Conservation (phyloP, 306 rosid species). For the Leucaena leucocephala region DNA sequence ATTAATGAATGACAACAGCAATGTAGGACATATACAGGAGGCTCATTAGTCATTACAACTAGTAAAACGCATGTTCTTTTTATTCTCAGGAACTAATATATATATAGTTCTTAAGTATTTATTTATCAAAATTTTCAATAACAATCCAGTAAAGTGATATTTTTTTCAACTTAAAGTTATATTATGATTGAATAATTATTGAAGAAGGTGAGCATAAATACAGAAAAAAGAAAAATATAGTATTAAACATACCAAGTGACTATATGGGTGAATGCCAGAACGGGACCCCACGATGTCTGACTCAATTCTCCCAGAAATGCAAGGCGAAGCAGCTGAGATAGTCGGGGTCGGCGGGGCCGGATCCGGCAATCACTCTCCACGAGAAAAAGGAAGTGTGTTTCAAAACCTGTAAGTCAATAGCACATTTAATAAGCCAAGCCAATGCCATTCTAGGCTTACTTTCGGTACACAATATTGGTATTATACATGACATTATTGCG, state of each 20-base stretch:
- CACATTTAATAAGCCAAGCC: not conserved
- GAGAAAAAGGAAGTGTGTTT: not conserved
- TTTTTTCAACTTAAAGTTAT: not conserved
- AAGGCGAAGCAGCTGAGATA: not conserved
- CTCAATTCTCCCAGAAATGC: not conserved
- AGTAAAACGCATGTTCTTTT: not conserved
- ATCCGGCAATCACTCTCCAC: not conserved
- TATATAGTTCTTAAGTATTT: not conserved
- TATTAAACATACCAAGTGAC: not conserved
- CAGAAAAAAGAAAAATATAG: not conserved
- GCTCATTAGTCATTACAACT: not conserved
- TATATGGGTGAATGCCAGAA: not conserved
- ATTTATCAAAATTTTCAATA: not conserved
- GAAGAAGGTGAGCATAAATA: not conserved
- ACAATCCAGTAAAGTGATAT: not conserved
- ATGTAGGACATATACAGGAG: not conserved
- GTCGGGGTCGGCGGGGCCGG: not conserved
- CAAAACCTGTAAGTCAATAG: not conserved
- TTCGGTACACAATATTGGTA: not conserved
- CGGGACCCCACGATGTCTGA: not conserved
- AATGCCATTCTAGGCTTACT: not conserved
- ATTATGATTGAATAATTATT: not conserved
- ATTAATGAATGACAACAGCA: no score
- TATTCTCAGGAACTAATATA: not conserved
- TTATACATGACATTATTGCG: not conserved